Base-by-base conservation (phyloP, 129 eudicot species). In the Centrapalus pauciflorus region DNA sequence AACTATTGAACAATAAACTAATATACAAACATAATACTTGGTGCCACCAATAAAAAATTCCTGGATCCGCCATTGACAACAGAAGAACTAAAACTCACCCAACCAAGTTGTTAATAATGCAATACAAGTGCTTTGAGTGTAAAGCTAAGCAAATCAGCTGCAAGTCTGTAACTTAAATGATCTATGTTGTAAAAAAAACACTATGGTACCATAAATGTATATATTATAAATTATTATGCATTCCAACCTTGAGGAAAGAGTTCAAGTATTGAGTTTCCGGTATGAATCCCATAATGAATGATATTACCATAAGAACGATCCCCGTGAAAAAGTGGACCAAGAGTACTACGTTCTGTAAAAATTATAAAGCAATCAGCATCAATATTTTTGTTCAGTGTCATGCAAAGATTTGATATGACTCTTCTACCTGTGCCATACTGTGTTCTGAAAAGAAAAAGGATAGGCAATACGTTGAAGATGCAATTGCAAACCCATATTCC, bases 401-500 rank as follows among this genome's bases (percentile, higher is more conserved):
- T 69, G 48, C 25, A 76, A 66, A 66, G 62, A 55, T 26, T 52
- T 14, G 54, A 38, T 67, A 61, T 6, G 59, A 60, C n/a, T 29
- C 48, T 71, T 29, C 48, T 71, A 91, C 98, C 96, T 91, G 98
- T 66, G 99, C 99, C 86, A 82, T 77, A 71, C 92, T 85, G 71
- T 93, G 99, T 57, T 93, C 96, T 45, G 96, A 73, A 77, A 93
- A 93, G 91, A 89, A 89, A 79, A 93, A 93, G 16, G 99, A 89
- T 46, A 93, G 82, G 70, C 99, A 93, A 77, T 93, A 93, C 62
- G 99, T 93, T 58, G 99, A 93, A 61, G 99, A 93, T 38, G 99
- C 95, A 76, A 86, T 70, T 37, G 99, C 95, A 62, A 80, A 82
- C 60, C 99, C 99, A 76, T 88, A 93, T 83, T 69, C 99, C 67